Evolutionary conservation across 2,329 filamentous ascomycete genomes (phyloP), one percentile per base, ranked within the genome.

Genomic region (Purpureocillium takamizusanense): DNA sequence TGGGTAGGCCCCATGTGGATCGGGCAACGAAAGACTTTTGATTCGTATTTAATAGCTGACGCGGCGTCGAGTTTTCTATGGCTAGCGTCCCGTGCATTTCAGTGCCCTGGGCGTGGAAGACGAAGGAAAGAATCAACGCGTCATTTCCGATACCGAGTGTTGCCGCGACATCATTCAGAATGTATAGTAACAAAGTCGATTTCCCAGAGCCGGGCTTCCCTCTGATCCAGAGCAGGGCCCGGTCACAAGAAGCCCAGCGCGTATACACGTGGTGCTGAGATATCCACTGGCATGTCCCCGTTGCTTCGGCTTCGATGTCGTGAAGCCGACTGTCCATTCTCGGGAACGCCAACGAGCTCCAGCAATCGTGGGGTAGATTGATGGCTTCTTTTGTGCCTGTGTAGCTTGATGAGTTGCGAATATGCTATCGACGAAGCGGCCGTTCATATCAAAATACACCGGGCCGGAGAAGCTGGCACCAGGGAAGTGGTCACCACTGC

Each of bases 181-280:
- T 23, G 42, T 54, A 51, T 27, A 48, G 49, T 35, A 67, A 47
- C 25, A 66, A 40, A 2, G 61, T 66, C 5, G 60, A 64, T 38
- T 67, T 66, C 2, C 62, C 61, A 1, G 56, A 54, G 6, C 62
- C 61, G 3, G 63, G 61, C 18, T 65, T 61, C 2, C 63, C 63
- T 35, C 59, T 60, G 28, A 66, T 56, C 59, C 57, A 65, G 4
- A 63, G 54, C 1, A 62, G 5, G 4, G 44, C 51, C n/a, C 15
- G 33, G 7, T 48, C 12, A 0, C 21, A 1, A 1, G 5, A 3
- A 4, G 38, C 21, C 58, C 58, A 62, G 8, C 6, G 36, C 5
- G 10, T 41, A 27, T 50, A 61, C 0, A 31, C 38, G 2, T 39
- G 7, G 27, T 63, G 46, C 33, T 37, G 4, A 30, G 46, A 39